phyloP scores from a whole-genome alignment of 2,329 filamentous ascomycete species.

The Cyphellophora attinorum region DNA sequence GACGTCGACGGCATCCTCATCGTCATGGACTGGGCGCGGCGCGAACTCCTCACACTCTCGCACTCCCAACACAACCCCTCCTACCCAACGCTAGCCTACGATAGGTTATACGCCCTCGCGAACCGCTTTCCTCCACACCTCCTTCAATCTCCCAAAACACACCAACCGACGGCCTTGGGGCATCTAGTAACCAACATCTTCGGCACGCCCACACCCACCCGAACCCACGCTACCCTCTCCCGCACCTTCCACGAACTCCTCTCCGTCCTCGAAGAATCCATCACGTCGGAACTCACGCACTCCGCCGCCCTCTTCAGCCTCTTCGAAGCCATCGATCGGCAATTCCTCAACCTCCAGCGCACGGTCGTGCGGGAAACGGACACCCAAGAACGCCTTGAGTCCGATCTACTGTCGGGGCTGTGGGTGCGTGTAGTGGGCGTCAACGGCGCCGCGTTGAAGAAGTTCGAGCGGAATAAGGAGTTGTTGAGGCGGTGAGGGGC shows the following conservation, averaged over 20 bases:
- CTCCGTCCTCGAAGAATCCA: conserved; percentile 76
- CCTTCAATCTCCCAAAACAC: conserved; percentile 27
- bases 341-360: conserved; percentile 80
- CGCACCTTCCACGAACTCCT: conserved; percentile 85
- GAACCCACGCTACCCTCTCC: conserved; percentile 69
- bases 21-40: conserved; percentile 91
- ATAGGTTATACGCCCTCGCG: conserved; percentile 73
- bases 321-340: conserved; percentile 85
- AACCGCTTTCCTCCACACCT: conserved; percentile 37
- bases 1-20: conserved; percentile 89
- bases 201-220: conserved; percentile 70
- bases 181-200: conserved; percentile 62
- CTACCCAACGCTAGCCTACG: conserved; percentile 47
- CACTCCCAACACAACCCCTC: conserved; percentile 43
- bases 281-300: conserved; percentile 73
- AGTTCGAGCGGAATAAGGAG: conserved; percentile 83
- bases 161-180: conserved; percentile 57
- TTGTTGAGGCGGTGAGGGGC: conserved; percentile 68
- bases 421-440: conserved; percentile 80
- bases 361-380: conserved; percentile 76
- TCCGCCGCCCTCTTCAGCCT: conserved; percentile 72
- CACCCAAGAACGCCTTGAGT: conserved; percentile 68
- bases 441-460: conserved; percentile 64
- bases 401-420: conserved; percentile 70
- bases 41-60: conserved; percentile 66